These are phyloP conservation scores for Alliaria petiolata DNA, from an alignment of 345 rosid species.

Conservation along the genomic window DNA sequence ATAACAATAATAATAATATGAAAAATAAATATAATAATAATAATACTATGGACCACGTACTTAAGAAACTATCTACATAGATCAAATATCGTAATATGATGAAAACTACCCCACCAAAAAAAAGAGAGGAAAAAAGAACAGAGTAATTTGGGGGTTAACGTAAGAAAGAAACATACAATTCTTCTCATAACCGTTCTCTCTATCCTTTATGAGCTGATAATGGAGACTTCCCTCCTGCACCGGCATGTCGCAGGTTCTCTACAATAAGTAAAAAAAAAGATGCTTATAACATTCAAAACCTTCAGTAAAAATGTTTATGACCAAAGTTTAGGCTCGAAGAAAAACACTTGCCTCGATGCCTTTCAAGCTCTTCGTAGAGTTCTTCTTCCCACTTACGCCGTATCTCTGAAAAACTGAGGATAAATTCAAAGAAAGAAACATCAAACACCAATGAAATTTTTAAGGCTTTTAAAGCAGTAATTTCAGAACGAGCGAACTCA, in stretches of 20 bases:
- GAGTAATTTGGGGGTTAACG: slow-evolving; percentile 1
- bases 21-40: not conserved
- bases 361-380: slow-evolving; percentile 80
- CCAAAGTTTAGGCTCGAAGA: not conserved
- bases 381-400: slow-evolving; percentile 82
- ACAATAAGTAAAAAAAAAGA: slow-evolving; percentile 25
- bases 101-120: slow-evolving; percentile 3
- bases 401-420: slow-evolving; percentile 55
- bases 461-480: not conserved
- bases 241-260: slow-evolving; percentile 69
- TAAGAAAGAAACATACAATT: slow-evolving; percentile 29
- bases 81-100: slow-evolving; percentile 10
- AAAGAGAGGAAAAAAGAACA: not conserved
- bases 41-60: not conserved
- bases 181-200: slow-evolving; percentile 45
- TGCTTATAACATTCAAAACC: not conserved
- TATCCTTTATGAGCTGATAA: slow-evolving; percentile 52
- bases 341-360: slow-evolving; percentile 50
- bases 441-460: not conserved
- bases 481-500: slow-evolving; percentile 24
- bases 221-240: slow-evolving; percentile 51
- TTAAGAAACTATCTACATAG: slow-evolving; percentile 27
- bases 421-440: slow-evolving; percentile 23
- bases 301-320: not conserved
- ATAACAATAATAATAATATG: not conserved